A percentile compares a stretch with the other conserved stretches of the same genome.
These are phyloP conservation scores for Hymenoscyphus fructigenus DNA, from an alignment of 2,329 filamentous ascomycete species.

Conservation along the genomic window DNA sequence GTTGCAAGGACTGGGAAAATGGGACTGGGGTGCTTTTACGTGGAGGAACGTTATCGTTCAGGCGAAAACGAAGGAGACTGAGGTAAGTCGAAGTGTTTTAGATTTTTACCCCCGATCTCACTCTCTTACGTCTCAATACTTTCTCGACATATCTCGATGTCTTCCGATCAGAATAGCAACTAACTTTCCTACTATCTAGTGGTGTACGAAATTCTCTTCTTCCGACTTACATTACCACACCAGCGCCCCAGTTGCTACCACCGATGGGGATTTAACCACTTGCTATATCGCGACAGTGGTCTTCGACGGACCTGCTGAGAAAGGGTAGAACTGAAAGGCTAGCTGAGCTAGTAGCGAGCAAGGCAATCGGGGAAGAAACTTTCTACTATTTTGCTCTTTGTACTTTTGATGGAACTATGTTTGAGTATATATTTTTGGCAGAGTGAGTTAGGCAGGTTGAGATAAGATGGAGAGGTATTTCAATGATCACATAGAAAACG, in stretches of 20 bases:
- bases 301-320: not conserved
- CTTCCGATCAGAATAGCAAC: not conserved
- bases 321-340: not conserved
- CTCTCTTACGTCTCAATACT: not conserved
- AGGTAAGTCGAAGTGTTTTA: not conserved
- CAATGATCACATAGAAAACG: too few species aligned
- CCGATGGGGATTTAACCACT: conserved; percentile 13
- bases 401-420: too few species aligned
- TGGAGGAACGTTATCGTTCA: conserved; percentile 24
- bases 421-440: too few species aligned
- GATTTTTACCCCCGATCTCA: not conserved
- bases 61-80: conserved; percentile 19
- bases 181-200: not conserved
- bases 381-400: too few species aligned
- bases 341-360: not conserved
- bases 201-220: conserved; percentile 16
- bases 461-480: too few species aligned
- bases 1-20: conserved; percentile 18
- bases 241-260: conserved; percentile 11
- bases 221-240: not conserved
- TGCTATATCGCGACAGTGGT: conserved; percentile 20
- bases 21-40: conserved; percentile 23
- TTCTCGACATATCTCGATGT: not conserved
- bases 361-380: not conserved
- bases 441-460: too few species aligned